Evolutionary conservation across 495 filamentous ascomycete genomes (phyloP), one percentile per base, ranked within the genome.

Genomic region (Chaetomium cochliodes): DNA sequence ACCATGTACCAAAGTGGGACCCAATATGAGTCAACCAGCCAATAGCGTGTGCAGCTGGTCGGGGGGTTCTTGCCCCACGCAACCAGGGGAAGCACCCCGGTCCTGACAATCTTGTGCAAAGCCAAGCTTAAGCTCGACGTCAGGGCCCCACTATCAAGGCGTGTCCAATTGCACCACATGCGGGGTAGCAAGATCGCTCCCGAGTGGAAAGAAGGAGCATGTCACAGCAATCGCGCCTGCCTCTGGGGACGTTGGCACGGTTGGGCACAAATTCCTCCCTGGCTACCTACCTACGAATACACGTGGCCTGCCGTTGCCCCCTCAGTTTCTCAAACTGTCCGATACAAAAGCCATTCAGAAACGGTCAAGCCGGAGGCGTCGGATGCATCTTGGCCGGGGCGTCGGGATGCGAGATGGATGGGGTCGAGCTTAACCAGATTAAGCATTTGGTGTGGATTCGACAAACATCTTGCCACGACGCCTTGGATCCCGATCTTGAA

Each of bases 71-170:
- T 44, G 15, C 46, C 63, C 49, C 58, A 49, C 50, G 18, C 58
- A 8, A 60, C 54, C 53, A 58, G 59, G 58, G 58, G 42, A 41
- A 9, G 16, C 18, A 56, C 60, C 58, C 60, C 60, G 55, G 56
- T 46, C 46, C 55, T 70, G 55, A 58, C 64, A 66, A 52, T 69
- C 66, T 67, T 66, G 61, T 44, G 66, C 11, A 26, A 60, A 63
- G 66, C 63, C 60, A 66, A 62, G 63, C 26, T 52, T 59, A 22
- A 33, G 37, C 53, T 63, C 70, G 68, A 72, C 70, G 70, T 72
- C 70, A 72, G 59, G 59, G 68, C 49, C 30, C 68, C 70, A 67
- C 70, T 56, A 30, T n/a, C 53, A 42, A 16, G 44, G 47, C 56
- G 22, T 37, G 51, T 47, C 63, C 61, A 62, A 66, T 68, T 55